phyloP scores from a whole-genome alignment of 345 rosid species.

The Populus nigra region DNA sequence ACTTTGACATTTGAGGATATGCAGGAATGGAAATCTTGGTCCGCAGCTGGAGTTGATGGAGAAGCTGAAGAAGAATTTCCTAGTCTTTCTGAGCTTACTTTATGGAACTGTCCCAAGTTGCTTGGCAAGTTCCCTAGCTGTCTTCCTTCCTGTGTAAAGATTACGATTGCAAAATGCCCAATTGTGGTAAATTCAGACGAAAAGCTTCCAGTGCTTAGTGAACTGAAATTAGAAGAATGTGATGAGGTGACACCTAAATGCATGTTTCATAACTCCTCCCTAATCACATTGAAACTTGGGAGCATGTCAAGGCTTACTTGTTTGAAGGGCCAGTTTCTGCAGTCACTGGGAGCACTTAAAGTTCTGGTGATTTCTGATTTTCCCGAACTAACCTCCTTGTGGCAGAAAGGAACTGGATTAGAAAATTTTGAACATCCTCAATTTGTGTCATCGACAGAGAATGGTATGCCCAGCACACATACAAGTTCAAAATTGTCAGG shows the following conservation, averaged over 20 bases:
- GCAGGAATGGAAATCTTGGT: conserved; percentile 35
- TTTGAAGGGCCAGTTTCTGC: background rate
- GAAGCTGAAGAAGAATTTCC: conserved; percentile 27
- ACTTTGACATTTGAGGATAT: conserved; percentile 16
- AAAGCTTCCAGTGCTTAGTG: background rate
- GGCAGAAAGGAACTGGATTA: background rate
- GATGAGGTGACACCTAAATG: background rate
- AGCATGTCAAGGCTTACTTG: background rate
- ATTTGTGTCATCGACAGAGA: background rate
- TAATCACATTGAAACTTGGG: background rate
- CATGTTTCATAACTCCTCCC: background rate
- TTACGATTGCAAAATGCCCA: conserved; percentile 4
- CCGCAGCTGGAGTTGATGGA: conserved; percentile 6
- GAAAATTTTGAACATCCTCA: background rate
- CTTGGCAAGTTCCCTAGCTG: conserved; percentile 20
- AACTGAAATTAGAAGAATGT: conserved; percentile 12
- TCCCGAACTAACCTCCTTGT: background rate
- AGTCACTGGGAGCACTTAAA: background rate
- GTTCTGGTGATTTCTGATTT: background rate
- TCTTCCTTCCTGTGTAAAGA: conserved; percentile 17
- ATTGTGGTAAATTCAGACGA: background rate
- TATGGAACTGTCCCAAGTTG: conserved; percentile 31
- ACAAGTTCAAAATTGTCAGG: background rate
- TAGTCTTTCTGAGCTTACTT: conserved; percentile 24
- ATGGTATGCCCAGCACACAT: no score